Evolutionary conservation across 2,329 filamentous ascomycete genomes (phyloP).

Genomic region (Penicillium sumatraense): DNA sequence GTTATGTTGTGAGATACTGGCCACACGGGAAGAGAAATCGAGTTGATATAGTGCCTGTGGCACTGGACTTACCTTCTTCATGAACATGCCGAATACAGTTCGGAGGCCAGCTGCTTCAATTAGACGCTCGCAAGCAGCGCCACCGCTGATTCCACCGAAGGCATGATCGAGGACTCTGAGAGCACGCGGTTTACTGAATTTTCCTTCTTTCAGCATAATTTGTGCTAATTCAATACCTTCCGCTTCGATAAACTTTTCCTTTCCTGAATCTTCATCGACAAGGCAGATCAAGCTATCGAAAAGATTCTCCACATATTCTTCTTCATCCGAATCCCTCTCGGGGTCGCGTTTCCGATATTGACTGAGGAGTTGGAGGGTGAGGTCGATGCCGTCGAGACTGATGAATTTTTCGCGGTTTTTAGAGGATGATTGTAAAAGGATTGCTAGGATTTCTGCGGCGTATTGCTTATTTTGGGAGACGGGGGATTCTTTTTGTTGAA

Average conservation of each 20-base stretch:
- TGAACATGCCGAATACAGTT: conserved; percentile 82
- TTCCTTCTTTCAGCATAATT: conserved; percentile 89
- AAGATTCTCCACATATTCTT: conserved; percentile 92
- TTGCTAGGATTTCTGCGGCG: conserved; percentile 86
- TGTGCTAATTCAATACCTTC: conserved; percentile 91
- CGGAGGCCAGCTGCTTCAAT: conserved; percentile 86
- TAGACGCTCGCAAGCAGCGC: conserved; percentile 71
- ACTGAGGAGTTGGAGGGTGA: conserved; percentile 80
- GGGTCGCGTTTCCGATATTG: conserved; percentile 87
- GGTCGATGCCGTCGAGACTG: conserved; percentile 73
- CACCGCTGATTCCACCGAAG: conserved; percentile 61
- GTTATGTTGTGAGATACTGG: conserved; percentile 25
- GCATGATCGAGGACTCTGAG: conserved; percentile 86
- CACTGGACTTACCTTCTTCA: conserved; percentile 73
- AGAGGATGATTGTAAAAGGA: conserved; percentile 77
- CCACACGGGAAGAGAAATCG: neutral
- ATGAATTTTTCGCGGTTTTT: conserved; percentile 68
- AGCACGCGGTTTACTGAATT: conserved; percentile 77
- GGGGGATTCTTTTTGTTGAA: conserved; percentile 68
- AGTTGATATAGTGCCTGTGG: neutral
- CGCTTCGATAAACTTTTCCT: conserved; percentile 80
- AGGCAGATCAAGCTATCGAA: conserved; percentile 86
- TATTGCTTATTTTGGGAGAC: conserved; percentile 95
- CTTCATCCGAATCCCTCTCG: conserved; percentile 81
- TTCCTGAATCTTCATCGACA: conserved; percentile 75